Conservation (phyloP, 2,329 filamentous ascomycete genomes). For the Fulvia fulva region DNA sequence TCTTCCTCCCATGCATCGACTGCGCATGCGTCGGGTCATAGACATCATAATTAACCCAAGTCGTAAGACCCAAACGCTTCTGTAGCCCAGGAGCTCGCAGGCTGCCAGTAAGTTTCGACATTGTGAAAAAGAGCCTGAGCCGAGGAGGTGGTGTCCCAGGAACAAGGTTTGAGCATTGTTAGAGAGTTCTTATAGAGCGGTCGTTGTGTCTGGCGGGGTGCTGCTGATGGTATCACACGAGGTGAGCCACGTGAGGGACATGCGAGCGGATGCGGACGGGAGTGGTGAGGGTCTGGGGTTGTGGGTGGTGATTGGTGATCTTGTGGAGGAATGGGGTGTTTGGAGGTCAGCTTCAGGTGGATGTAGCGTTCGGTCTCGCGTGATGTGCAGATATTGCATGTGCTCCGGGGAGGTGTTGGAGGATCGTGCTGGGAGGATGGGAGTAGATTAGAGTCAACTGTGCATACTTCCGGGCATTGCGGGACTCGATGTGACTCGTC, state of each 20-base stretch:
- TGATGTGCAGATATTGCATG: not conserved
- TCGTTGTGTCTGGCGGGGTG: too few relatives aligned
- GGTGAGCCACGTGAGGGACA: constrained; percentile 3
- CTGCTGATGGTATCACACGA: too few relatives aligned
- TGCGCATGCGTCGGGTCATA: constrained; percentile 10
- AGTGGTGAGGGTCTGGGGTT: not conserved
- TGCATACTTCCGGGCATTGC: not conserved
- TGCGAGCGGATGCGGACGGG: constrained; percentile 2
- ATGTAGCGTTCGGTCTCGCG: not conserved
- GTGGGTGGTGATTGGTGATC: not conserved
- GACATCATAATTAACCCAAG: constrained; percentile 15
- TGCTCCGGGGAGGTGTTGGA: not conserved
- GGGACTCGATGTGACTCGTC: too few relatives aligned
- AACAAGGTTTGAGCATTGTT: not conserved
- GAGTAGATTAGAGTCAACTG: not conserved
- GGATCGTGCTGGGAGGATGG: not conserved
- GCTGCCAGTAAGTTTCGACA: not conserved
- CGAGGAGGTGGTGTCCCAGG: not conserved
- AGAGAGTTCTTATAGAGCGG: constrained; percentile 2
- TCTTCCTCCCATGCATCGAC: constrained; percentile 10
- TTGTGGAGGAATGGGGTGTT: not conserved
- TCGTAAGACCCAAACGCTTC: constrained; percentile 8
- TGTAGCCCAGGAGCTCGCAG: not conserved
- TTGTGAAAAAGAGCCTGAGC: not conserved
- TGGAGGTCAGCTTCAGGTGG: not conserved